These are phyloP conservation scores for Flaveria sonorensis DNA, from an alignment of 129 eudicot genomes.

Conservation along the genomic window DNA sequence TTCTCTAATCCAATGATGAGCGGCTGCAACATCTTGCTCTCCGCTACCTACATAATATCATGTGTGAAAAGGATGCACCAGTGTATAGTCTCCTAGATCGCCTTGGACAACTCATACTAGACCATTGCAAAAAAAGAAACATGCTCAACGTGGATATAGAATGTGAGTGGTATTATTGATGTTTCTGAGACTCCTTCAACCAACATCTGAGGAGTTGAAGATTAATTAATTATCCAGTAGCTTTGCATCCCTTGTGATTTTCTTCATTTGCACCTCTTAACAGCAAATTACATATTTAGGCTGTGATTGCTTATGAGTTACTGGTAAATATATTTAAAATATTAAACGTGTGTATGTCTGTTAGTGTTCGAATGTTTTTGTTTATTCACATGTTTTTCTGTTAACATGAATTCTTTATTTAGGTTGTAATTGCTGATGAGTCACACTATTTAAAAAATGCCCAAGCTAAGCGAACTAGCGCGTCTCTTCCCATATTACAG, in stretches of 20 bases:
- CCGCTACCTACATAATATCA: no score
- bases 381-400: slow-evolving; percentile 5
- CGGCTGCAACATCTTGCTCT: no score
- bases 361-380: background rate
- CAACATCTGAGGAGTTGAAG: slow-evolving; percentile 10
- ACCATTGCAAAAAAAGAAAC: no score
- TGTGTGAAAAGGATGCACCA: no score
- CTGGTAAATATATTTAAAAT: background rate
- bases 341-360: background rate
- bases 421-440: slow-evolving; percentile 98
- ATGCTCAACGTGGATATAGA: background rate
- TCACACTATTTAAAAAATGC: slow-evolving; percentile 94
- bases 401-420: slow-evolving; percentile 29
- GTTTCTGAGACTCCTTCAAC: slow-evolving; percentile 2
- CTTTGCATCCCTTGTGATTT: slow-evolving; percentile 9
- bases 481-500: slow-evolving; percentile 83
- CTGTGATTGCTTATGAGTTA: slow-evolving; percentile 48
- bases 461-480: slow-evolving; percentile 88
- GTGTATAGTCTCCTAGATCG: no score
- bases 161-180: slow-evolving; percentile 2
- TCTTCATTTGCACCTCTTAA: slow-evolving; percentile 13
- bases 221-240: background rate
- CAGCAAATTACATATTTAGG: slow-evolving; percentile 39
- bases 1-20: no score
- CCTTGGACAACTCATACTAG: no score